A percentile compares a stretch with the other conserved stretches of the same genome.
phyloP scores from a whole-genome alignment of 495 filamentous ascomycete genomes.

The Corynascus novoguineensis region DNA sequence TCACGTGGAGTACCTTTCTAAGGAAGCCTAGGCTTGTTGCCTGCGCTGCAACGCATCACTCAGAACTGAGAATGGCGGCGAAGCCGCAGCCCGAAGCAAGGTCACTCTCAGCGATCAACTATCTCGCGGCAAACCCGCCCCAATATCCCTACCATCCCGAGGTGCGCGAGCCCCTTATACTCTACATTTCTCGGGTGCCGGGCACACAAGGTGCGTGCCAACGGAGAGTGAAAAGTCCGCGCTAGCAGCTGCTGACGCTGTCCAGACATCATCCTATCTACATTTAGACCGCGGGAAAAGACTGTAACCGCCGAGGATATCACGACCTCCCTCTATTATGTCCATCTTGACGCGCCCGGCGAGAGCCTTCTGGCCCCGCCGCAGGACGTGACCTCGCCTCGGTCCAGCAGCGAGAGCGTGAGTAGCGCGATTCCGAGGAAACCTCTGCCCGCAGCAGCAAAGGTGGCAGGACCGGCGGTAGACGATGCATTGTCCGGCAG shows the following conservation, averaged over 20 bases:
- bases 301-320: conserved; percentile 86
- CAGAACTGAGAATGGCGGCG: conserved; percentile 18
- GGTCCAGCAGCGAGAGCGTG: conserved; percentile 44
- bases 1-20: too few relatives aligned
- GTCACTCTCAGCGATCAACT: conserved; percentile 73
- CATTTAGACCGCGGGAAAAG: conserved; percentile 78
- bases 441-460: conserved; percentile 33
- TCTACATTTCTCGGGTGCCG: conserved; percentile 90
- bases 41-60: neutral
- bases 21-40: too few relatives aligned
- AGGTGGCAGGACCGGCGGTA: conserved; percentile 12
- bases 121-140: conserved; percentile 80
- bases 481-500: neutral
- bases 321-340: conserved; percentile 79
- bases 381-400: conserved; percentile 39
- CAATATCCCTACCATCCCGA: conserved; percentile 69
- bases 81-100: conserved; percentile 62
- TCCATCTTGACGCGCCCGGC: conserved; percentile 68
- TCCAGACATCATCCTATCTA: conserved; percentile 87
- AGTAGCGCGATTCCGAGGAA: conserved; percentile 41
- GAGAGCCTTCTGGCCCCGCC: conserved; percentile 47
- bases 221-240: neutral
- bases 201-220: conserved; percentile 69
- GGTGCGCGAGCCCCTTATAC: conserved; percentile 59
- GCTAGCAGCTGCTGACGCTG: conserved; percentile 14